Evolutionary conservation across 2,329 filamentous ascomycete species (phyloP), one percentile per base, ranked within the genome.

Genomic region (Aspergillus eucalypticola): DNA sequence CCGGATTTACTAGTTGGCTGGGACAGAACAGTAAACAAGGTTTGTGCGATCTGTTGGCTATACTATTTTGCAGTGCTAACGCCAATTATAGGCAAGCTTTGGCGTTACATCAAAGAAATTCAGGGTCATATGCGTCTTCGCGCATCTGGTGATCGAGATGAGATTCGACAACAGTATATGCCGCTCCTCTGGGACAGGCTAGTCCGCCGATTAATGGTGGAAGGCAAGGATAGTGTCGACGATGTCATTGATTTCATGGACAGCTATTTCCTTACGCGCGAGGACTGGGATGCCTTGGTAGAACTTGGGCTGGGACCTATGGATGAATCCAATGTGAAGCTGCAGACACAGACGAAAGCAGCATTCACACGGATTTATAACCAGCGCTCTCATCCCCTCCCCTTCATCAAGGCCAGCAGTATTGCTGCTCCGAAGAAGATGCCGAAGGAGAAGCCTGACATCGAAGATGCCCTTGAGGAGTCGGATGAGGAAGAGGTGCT

Each of bases 201-300:
- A 21, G 83, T 96, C 65, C 88, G 90, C 68, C 84, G 86, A 60
- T 81, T 99, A 56, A 85, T 92, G 68, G 75, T 80, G 0, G 88
- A 96, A 59, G 95, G 95, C 68, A 95, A 91, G 70, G 92, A 96
- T 1, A 85, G 85, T 7, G 89, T 97, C 4, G 83, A 86, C 1
- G 88, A 90, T 2, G 89, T 97, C 56, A 99, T 99, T 70, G 87
- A 95, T 56, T 83, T 97, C 56, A 98, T 99, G 95, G 95, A 99
- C 73, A 92, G 89, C 73, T 99, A 99, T 78, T 99, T 89, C 76
- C 82, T 99, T 59, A 98, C 95, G 0, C 89, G 90, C 63, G 95
- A 99, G 23, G 95, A 99, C 73, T 96, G 94, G 75, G 95, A 99
- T 72, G 90, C 88, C 8, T 92, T 99, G 69, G 83, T 92, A 74